Evolutionary conservation across 176 grass and related monocot genomes (phyloP).

Genomic region (Microstegium vimineum): DNA sequence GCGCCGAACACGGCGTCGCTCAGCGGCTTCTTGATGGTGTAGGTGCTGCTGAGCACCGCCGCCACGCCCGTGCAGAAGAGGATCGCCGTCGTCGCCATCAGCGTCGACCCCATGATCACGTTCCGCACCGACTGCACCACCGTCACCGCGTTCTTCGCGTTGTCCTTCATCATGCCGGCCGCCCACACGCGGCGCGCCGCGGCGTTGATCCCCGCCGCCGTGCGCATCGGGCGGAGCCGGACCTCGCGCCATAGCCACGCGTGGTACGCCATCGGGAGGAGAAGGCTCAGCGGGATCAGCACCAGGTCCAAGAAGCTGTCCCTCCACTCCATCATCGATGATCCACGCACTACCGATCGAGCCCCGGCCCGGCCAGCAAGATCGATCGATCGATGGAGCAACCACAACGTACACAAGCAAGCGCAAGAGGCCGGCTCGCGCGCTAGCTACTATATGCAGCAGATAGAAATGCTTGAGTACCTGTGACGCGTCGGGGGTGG

Average conservation of each 20-base stretch:
- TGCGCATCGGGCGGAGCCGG: constrained; percentile 47
- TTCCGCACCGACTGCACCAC: constrained; percentile 91
- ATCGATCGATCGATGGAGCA: not conserved
- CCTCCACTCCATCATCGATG: constrained; percentile 66
- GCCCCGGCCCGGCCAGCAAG: no score
- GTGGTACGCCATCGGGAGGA: constrained; percentile 75
- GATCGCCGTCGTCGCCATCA: constrained; percentile 90
- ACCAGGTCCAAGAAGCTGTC: constrained; percentile 66
- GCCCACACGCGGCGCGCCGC: constrained; percentile 64
- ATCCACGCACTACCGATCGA: no score
- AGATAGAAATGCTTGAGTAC: no score
- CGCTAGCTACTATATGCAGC: no score
- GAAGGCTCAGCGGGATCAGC: constrained; percentile 58
- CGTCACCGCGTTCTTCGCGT: constrained; percentile 76
- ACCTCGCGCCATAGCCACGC: constrained; percentile 68
- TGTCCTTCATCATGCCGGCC: constrained; percentile 73
- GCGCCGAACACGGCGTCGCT: constrained; percentile 80
- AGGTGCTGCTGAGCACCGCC: constrained; percentile 92
- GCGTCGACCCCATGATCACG: constrained; percentile 88
- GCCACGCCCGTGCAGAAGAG: constrained; percentile 92
- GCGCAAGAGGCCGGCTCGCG: no score
- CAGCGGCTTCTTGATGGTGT: constrained; percentile 77
- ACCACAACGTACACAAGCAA: no score
- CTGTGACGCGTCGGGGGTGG: not conserved
- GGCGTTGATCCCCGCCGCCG: constrained; percentile 67